A percentile compares a stretch with the other conserved stretches of the same genome.
These are phyloP conservation scores for Neurospora tetrasperma DNA, from an alignment of 495 filamentous ascomycete genomes.

Conservation along the genomic window DNA sequence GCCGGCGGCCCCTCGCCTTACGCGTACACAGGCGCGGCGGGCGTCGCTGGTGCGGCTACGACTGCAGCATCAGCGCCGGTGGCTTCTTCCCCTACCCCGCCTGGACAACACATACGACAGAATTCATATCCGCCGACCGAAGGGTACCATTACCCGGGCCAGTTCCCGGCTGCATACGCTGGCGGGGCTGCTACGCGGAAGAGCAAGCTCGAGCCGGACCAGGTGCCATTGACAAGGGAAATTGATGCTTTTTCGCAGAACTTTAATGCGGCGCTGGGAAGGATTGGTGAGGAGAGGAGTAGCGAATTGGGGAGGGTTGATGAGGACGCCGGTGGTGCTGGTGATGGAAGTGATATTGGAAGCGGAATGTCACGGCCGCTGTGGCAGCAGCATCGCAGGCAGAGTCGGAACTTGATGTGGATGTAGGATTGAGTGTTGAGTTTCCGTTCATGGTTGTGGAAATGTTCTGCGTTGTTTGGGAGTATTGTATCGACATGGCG, in stretches of 20 bases:
- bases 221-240: conserved; percentile 27
- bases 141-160: conserved; percentile 12
- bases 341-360: background rate
- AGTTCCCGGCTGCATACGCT: conserved; percentile 14
- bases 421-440: conserved; percentile 18
- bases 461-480: background rate
- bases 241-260: conserved; percentile 34
- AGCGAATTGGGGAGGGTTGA: background rate
- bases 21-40: conserved; percentile 9
- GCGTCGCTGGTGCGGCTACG: background rate
- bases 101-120: background rate
- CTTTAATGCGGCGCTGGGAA: conserved; percentile 24
- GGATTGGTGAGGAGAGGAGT: conserved; percentile 29
- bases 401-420: conserved; percentile 39
- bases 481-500: background rate
- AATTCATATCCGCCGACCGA: conserved; percentile 15
- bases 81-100: background rate
- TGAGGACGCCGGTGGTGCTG: conserved; percentile 3
- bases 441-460: background rate
- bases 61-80: too few species aligned
- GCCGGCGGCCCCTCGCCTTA: conserved; percentile 14
- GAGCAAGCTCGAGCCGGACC: conserved; percentile 14
- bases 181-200: conserved; percentile 6
- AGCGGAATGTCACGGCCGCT: conserved; percentile 18
- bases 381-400: conserved; percentile 40